These are phyloP conservation scores for Echria macrotheca DNA, from an alignment of 495 filamentous ascomycete species.

Conservation along the genomic window DNA sequence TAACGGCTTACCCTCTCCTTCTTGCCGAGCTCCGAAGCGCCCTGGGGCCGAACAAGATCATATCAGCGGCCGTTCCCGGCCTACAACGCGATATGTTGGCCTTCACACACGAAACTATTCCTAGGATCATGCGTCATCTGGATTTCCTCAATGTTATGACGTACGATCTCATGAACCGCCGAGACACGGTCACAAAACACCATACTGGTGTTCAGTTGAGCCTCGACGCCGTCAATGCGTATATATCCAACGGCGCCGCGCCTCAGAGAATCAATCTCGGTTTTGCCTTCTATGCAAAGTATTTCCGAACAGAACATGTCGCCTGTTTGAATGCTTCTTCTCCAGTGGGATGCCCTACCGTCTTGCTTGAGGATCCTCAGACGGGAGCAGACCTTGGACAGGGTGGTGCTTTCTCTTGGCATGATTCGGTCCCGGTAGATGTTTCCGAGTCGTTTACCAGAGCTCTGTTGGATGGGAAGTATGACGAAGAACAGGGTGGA, in stretches of 20 bases:
- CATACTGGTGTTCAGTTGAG: conserved; percentile 56
- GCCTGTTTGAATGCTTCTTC: conserved; percentile 37
- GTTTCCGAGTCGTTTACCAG: conserved; percentile 43
- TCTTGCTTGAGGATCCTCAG: conserved; percentile 56
- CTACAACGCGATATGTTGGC: conserved; percentile 66
- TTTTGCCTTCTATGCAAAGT: conserved; percentile 71
- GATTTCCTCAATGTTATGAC: conserved; percentile 78
- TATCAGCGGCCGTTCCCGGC: conserved; percentile 69
- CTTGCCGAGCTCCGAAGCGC: conserved; percentile 54
- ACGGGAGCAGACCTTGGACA: conserved; percentile 62
- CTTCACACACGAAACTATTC: conserved; percentile 58
- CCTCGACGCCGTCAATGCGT: conserved; percentile 52
- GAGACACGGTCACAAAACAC: conserved; percentile 62
- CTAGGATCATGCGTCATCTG: conserved; percentile 56
- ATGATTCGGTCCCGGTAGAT: conserved; percentile 43
- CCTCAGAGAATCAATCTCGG: conserved; percentile 62
- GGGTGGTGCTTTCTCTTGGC: conserved; percentile 57
- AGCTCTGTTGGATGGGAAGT: conserved; percentile 49
- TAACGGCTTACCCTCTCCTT: conserved; percentile 59
- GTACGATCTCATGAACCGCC: conserved; percentile 74
- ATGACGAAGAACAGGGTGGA: conserved; percentile 55
- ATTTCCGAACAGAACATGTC: conserved; percentile 56
- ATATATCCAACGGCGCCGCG: conserved; percentile 52
- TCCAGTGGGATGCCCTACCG: conserved; percentile 59
- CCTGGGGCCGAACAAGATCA: conserved; percentile 54